These are phyloP conservation scores for Verticillium zaregamsianum DNA, from an alignment of 2,329 filamentous ascomycete species.

Conservation along the genomic window DNA sequence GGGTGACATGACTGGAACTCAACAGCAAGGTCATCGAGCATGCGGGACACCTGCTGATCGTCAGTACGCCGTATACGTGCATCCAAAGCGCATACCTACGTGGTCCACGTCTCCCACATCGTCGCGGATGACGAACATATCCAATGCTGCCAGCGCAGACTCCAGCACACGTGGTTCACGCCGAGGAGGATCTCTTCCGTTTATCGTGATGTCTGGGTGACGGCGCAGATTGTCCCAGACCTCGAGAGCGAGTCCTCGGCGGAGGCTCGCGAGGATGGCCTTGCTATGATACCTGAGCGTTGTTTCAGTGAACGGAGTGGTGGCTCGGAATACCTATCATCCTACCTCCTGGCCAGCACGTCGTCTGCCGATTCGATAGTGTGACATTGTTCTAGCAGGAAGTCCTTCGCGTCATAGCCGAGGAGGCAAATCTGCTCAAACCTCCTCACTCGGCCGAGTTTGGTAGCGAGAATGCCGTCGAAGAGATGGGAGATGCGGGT, in stretches of 20 bases:
- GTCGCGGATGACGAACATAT: conserved; percentile 80
- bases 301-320: conserved; percentile 10
- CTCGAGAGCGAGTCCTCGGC: conserved; percentile 73
- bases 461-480: conserved; percentile 65
- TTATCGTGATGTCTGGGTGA: neutral
- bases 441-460: conserved; percentile 64
- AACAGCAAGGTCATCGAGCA: conserved; percentile 60
- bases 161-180: conserved; percentile 48
- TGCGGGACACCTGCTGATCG: conserved; percentile 49
- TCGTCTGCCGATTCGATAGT: conserved; percentile 61
- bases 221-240: conserved; percentile 59
- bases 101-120: conserved; percentile 70
- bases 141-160: conserved; percentile 74
- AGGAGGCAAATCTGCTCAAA: conserved; percentile 66
- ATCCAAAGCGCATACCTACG: conserved; percentile 37
- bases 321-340: conserved; percentile 2
- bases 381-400: conserved; percentile 62
- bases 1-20: conserved; percentile 50
- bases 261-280: conserved; percentile 71
- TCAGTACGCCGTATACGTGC: neutral
- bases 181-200: conserved; percentile 20
- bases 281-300: conserved; percentile 65
- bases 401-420: conserved; percentile 88
- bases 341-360: conserved; percentile 67
- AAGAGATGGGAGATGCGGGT: conserved; percentile 49